Evolutionary conservation across 75 land plant genomes (phyloP).

Genomic region (Pseudotsuga menziesii): DNA sequence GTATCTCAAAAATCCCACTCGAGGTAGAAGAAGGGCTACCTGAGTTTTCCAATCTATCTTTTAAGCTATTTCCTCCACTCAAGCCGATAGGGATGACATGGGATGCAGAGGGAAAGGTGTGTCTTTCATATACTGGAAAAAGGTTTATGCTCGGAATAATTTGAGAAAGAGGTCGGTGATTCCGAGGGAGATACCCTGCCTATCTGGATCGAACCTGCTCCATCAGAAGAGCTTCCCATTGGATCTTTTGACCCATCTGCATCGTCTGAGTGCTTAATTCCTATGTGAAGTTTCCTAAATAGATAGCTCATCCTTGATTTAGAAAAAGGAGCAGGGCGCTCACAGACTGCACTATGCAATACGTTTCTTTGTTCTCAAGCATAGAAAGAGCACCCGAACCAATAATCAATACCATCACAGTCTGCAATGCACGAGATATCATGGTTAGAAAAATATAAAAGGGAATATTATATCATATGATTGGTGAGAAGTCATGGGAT

Average conservation of each 20-base stretch:
- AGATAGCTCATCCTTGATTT: slow-evolving; percentile 54
- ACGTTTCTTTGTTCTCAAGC: too few species aligned
- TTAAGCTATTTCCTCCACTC: slow-evolving; percentile 13
- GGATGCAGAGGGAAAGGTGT: slow-evolving; percentile 28
- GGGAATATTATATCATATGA: too few species aligned
- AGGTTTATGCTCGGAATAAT: slow-evolving; percentile 33
- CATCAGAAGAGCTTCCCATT: slow-evolving; percentile 18
- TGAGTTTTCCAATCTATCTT: slow-evolving; percentile 6
- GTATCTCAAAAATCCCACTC: slow-evolving; percentile 12
- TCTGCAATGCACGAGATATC: too few species aligned
- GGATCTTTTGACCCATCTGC: slow-evolving; percentile 23
- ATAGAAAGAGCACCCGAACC: too few species aligned
- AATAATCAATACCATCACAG: too few species aligned
- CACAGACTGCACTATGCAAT: too few species aligned
- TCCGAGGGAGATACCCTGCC: slow-evolving; percentile 18
- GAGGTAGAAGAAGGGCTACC: not conserved
- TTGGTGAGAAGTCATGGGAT: not conserved
- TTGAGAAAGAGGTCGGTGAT: slow-evolving; percentile 1
- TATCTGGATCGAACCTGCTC: slow-evolving; percentile 8
- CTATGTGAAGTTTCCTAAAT: slow-evolving; percentile 62
- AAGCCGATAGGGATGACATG: slow-evolving; percentile 12
- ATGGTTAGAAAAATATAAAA: too few species aligned
- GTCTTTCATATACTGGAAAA: slow-evolving; percentile 32
- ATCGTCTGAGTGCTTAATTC: slow-evolving; percentile 34
- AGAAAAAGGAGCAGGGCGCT: too few species aligned